Evolutionary conservation across 75 land plant genomes (phyloP), one percentile per base, ranked within the genome.

Genomic region (Cunninghamia lanceolata): DNA sequence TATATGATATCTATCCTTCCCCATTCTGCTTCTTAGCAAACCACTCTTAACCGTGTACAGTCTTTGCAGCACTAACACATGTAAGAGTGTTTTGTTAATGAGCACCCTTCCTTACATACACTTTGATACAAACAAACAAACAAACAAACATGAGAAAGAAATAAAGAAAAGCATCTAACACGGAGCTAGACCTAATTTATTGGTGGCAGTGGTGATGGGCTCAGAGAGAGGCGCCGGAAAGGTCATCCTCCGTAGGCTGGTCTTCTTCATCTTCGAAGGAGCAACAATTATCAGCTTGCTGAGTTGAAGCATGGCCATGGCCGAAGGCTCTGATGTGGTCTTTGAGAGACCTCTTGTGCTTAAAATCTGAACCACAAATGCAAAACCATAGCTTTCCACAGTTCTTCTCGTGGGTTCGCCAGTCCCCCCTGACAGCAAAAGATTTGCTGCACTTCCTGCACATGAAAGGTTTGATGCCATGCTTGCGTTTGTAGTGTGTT

Each of bases 401-500:
- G 88, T 95, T 95, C 93, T 95, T 95, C 90, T 95, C 97, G 68
- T 95, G 97, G 1, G 97, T 95, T 43, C 97, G 84, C 97, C 97
- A 95, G 87, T 95, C 97, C 7, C 97, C 97, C 28, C 93, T 86
- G 81, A 95, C 97, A 0, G 97, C 97, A 73, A 95, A 95, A 30
- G 95, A 92, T 86, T 96, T 96, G 83, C 91, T 91, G 84, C 98
- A 96, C 84, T 95, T 96, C 71, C 98, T 87, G 87, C 98, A 96
- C 92, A 90, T 88, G 87, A 95, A 96, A 10, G 98, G 96, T 92
- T 96, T 96, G 88, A 92, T 93, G 39, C 98, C 98, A 86, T 96
- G 98, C 94, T 96, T 96, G 42, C 98, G 88, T 90, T 96, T 96
- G 96, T 93, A 96, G 66, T 96, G 98, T 0, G 98, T 96, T 75